phyloP scores from a whole-genome alignment of 345 rosid genomes.

The Camelina neglecta region DNA sequence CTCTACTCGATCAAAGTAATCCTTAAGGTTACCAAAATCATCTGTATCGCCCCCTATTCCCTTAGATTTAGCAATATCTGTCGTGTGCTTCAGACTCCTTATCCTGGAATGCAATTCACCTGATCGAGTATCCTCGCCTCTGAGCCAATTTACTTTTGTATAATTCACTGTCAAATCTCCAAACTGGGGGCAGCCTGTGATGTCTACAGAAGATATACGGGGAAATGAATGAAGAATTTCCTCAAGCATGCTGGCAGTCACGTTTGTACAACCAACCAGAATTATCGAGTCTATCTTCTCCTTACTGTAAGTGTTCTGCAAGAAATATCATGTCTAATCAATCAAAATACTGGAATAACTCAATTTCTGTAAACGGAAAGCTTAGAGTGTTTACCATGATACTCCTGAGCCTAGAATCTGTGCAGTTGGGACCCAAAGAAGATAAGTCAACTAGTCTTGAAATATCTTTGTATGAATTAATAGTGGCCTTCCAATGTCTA shows the following conservation, averaged over 20 bases:
- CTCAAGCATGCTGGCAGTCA: slow-evolving; percentile 68
- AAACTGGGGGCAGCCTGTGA: slow-evolving; percentile 90
- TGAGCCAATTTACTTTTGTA: slow-evolving; percentile 71
- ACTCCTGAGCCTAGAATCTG: slow-evolving; percentile 62
- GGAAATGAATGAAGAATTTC: slow-evolving; percentile 70
- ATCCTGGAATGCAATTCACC: slow-evolving; percentile 61
- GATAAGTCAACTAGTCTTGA: slow-evolving; percentile 82
- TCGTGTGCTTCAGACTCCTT: slow-evolving; percentile 71
- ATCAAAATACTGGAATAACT: slow-evolving; percentile 21
- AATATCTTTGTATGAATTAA: slow-evolving; percentile 70
- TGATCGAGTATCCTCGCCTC: slow-evolving; percentile 48
- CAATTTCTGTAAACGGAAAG: slow-evolving; percentile 19
- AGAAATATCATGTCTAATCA: slow-evolving; percentile 43
- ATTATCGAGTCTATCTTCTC: slow-evolving; percentile 73
- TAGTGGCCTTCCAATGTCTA: slow-evolving; percentile 90
- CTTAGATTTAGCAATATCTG: slow-evolving; percentile 55
- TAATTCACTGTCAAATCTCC: slow-evolving; percentile 62
- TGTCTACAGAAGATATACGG: slow-evolving; percentile 67
- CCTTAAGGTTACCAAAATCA: slow-evolving; percentile 91
- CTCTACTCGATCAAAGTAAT: slow-evolving; percentile 92
- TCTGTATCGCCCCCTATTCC: slow-evolving; percentile 60
- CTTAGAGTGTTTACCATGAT: slow-evolving; percentile 64
- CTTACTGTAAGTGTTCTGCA: slow-evolving; percentile 82
- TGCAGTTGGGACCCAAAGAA: slow-evolving; percentile 73
- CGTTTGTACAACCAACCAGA: slow-evolving; percentile 78